These are phyloP conservation scores for Lasiodiplodia theobromae DNA, from an alignment of 2,329 filamentous ascomycete species.

Conservation along the genomic window DNA sequence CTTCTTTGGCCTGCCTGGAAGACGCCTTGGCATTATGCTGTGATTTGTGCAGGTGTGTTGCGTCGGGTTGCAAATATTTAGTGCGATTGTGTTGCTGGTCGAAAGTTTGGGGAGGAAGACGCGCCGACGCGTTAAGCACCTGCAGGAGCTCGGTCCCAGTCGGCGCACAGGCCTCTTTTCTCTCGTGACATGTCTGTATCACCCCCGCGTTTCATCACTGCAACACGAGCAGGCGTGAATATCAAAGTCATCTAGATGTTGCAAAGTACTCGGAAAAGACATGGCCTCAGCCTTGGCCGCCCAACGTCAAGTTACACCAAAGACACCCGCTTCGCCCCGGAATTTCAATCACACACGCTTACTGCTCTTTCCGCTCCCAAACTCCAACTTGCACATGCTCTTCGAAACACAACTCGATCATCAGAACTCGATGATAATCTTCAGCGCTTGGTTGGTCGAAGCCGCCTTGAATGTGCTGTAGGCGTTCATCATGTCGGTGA, in stretches of 20 bases:
- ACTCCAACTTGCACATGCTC: background rate
- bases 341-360: background rate
- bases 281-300: background rate
- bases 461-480: slow-evolving; percentile 55
- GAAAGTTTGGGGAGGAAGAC: background rate
- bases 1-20: background rate
- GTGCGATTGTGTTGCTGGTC: background rate
- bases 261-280: background rate
- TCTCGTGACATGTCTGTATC: too few species aligned
- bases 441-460: slow-evolving; percentile 53
- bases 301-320: background rate
- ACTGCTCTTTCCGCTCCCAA: background rate
- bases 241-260: background rate
- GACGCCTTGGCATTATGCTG: background rate
- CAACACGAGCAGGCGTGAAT: background rate
- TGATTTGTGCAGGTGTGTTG: background rate
- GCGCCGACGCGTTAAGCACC: slow-evolving; percentile 20
- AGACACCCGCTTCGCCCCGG: background rate
- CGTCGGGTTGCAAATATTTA: background rate
- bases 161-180: too few species aligned
- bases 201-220: too few species aligned
- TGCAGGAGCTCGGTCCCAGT: background rate
- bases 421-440: slow-evolving; percentile 52
- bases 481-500: slow-evolving; percentile 53
- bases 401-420: background rate